Base-by-base conservation (phyloP, 2,329 filamentous ascomycete species). In the Cercospora sp. region DNA sequence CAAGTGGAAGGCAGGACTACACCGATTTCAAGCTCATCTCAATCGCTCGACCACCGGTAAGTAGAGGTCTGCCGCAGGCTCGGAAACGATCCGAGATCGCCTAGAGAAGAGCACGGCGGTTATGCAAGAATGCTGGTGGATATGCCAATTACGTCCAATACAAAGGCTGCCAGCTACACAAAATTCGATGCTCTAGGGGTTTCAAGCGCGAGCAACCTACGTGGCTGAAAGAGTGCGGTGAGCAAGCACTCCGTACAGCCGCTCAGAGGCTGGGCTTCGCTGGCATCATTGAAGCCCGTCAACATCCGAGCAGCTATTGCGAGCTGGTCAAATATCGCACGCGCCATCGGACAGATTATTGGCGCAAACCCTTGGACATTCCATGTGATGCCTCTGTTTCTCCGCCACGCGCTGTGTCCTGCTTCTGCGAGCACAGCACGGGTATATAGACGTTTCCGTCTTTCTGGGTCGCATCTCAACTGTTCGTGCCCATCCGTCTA, bases 361-460 rank as follows among this genome's bases (percentile, higher is more conserved):
- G 21, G 45, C 68, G 68, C 68, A 66, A 40, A 57, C 66, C 28
- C 68, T 68, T 62, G 70, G 66, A 45, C 43, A 40, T 69, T 66
- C 57, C 68, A 70, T 70, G 68, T 63, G 64, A 49, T 58, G 65
- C 37, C 34, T 61, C 30, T 26, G 8, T 59, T 58, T 68, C 62
- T 67, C 61, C 66, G 59, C 40, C 30, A 55, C 24, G 64, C 40
- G 58, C 64, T 59, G 66, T 64, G 66, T 53, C 66, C 53, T 64
- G 67, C 58, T 59, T 55, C 43, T 26, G 16, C 34, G 53, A 65
- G 65, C 49, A 64, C 64, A 69, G 65, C 66, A 66, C 66, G 64
- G 66, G 65, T 72, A 72, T 72, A 72, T 72, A 70, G 64, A 61
- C 66, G 45, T 61, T 63, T 67, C 66, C 66, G 64, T 62, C 63